These are phyloP conservation scores for Margaritispora aquatica DNA, from an alignment of 495 filamentous ascomycete genomes.

Conservation along the genomic window DNA sequence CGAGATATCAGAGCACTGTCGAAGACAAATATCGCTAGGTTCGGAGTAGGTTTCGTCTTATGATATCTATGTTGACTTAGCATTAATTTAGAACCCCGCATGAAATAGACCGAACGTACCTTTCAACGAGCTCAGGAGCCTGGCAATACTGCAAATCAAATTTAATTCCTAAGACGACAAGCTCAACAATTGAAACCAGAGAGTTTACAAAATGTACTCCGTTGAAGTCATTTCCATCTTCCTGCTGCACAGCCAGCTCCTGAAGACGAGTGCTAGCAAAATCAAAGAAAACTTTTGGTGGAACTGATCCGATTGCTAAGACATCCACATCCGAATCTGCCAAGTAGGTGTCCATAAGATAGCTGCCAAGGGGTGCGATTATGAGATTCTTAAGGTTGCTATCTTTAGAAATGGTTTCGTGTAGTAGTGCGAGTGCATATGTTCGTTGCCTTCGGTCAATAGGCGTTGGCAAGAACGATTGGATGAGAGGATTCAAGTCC, in stretches of 20 bases:
- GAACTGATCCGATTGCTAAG: constrained; percentile 50
- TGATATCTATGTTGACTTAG: constrained; percentile 7
- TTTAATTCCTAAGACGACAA: constrained; percentile 41
- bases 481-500: constrained; percentile 24
- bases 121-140: constrained; percentile 37
- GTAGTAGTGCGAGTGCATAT: constrained; percentile 36
- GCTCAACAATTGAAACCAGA: constrained; percentile 48
- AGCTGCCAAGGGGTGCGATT: constrained; percentile 52
- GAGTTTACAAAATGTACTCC: constrained; percentile 47
- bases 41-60: not conserved
- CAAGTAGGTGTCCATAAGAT: constrained; percentile 51
- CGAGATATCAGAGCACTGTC: constrained; percentile 38
- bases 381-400: constrained; percentile 21
- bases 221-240: constrained; percentile 28
- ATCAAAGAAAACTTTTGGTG: constrained; percentile 47
- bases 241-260: constrained; percentile 16
- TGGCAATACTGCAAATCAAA: constrained; percentile 57
- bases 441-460: constrained; percentile 34
- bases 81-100: not conserved
- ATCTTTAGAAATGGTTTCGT: constrained; percentile 30
- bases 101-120: constrained; percentile 9
- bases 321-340: constrained; percentile 50
- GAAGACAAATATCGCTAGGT: constrained; percentile 1
- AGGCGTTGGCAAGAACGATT: constrained; percentile 32
- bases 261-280: constrained; percentile 43